Evolutionary conservation across 2,329 filamentous ascomycete species (phyloP).

Genomic region (Neonectria sp.): DNA sequence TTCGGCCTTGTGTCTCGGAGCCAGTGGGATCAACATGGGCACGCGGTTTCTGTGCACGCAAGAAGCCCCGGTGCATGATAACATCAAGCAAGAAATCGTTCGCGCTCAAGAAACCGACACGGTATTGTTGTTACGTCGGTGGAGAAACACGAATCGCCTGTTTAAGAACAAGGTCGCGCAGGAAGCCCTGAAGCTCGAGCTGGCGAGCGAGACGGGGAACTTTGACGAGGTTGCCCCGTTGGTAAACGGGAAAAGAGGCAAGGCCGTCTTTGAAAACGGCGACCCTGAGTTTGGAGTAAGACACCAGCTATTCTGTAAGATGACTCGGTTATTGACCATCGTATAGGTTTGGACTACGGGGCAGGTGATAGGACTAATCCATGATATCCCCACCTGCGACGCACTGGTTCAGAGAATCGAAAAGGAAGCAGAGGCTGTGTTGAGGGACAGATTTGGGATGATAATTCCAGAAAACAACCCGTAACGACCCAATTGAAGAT

Average conservation of each 20-base stretch:
- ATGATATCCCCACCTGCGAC: constrained; percentile 84
- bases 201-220: constrained; percentile 84
- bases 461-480: constrained; percentile 72
- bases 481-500: constrained; percentile 51
- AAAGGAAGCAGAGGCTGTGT: constrained; percentile 78
- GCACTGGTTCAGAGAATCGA: constrained; percentile 81
- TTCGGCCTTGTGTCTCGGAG: constrained; percentile 89
- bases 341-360: constrained; percentile 93
- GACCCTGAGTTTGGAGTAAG: constrained; percentile 91
- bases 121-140: constrained; percentile 86
- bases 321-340: constrained; percentile 32
- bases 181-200: constrained; percentile 86
- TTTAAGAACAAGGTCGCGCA: constrained; percentile 92
- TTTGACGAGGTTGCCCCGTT: constrained; percentile 90
- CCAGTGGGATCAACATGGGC: constrained; percentile 98
- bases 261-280: constrained; percentile 92
- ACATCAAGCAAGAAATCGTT: constrained; percentile 95
- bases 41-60: constrained; percentile 97
- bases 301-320: constrained; percentile 43
- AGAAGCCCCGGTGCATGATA: constrained; percentile 91
- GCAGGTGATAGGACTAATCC: constrained; percentile 91
- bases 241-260: constrained; percentile 91
- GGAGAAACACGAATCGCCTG: constrained; percentile 92
- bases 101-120: constrained; percentile 92
- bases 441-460: constrained; percentile 72